Conservation (phyloP, 768 basidiomycete genomes). For the Termitomyces sp. region DNA sequence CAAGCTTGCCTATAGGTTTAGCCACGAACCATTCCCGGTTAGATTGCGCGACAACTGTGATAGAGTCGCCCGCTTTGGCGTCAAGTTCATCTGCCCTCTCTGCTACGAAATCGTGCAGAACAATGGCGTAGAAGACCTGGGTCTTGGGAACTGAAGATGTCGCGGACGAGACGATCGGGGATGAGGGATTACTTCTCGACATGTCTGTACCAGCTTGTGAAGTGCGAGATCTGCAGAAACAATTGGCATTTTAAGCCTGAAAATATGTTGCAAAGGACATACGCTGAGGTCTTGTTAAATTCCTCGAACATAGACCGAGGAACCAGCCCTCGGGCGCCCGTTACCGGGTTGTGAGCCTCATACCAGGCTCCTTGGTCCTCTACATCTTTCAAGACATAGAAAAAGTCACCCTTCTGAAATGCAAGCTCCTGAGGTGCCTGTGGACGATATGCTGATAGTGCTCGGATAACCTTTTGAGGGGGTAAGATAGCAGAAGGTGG, state of each 20-base stretch:
- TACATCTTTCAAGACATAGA: constrained; percentile 85
- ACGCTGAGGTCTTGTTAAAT: constrained; percentile 75
- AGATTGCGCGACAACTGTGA: constrained; percentile 98
- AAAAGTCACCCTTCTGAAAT: constrained; percentile 95
- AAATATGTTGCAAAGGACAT: constrained; percentile 24
- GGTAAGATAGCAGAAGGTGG: constrained; percentile 70
- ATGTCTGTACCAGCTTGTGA: constrained; percentile 33
- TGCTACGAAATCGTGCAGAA: constrained; percentile 93
- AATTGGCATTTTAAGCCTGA: constrained; percentile 4
- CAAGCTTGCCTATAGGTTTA: constrained; percentile 93
- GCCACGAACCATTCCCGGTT: constrained; percentile 99
- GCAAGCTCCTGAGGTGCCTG: constrained; percentile 81
- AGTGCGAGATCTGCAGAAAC: constrained; percentile 32
- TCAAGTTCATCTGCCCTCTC: constrained; percentile 96
- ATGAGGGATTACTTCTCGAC: constrained; percentile 14
- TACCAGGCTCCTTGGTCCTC: constrained; percentile 66
- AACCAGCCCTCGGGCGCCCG: constrained; percentile 88
- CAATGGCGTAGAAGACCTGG: constrained; percentile 88
- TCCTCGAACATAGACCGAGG: constrained; percentile 88
- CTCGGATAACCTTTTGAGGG: constrained; percentile 95
- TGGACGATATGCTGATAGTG: constrained; percentile 61
- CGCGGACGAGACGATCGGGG: constrained; percentile 21
- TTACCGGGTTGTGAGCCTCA: constrained; percentile 92
- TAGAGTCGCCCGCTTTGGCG: constrained; percentile 88
- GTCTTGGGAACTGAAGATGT: constrained; percentile 34